Evolutionary conservation across 1,284 basidiomycete genomes (phyloP).

Genomic region (Ceratobasidium papillatum): DNA sequence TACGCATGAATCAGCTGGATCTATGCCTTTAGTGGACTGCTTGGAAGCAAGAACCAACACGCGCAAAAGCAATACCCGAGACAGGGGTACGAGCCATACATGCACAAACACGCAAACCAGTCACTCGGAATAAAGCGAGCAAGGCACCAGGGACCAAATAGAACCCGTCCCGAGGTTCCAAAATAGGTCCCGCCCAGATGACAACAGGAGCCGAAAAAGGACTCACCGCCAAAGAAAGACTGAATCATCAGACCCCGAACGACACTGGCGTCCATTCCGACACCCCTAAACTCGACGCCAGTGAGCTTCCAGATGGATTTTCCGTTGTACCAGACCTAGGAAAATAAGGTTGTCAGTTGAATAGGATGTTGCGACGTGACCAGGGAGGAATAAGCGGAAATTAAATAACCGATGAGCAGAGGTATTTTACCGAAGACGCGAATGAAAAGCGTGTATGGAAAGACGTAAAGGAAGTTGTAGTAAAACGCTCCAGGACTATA

Average conservation of each 20-base stretch:
- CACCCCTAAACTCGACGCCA: conserved; percentile 19
- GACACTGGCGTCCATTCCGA: conserved; percentile 32
- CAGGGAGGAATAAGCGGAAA: not conserved
- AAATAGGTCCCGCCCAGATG: conserved; percentile 10
- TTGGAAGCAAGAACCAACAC: not conserved
- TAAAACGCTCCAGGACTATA: not conserved
- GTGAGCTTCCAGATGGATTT: conserved; percentile 16
- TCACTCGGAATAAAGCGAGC: conserved; percentile 19
- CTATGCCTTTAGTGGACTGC: not conserved
- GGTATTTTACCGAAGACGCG: not conserved
- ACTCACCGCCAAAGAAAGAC: conserved; percentile 33
- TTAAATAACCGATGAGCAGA: not conserved
- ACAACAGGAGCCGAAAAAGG: not conserved
- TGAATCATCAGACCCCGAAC: conserved; percentile 29
- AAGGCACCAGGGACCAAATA: not conserved
- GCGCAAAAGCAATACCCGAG: not conserved
- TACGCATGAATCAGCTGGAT: not conserved
- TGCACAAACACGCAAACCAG: not conserved
- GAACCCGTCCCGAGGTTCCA: not conserved
- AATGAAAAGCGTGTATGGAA: not conserved
- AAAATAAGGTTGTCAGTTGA: conserved; percentile 1
- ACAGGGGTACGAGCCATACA: not conserved
- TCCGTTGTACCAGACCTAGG: conserved; percentile 29
- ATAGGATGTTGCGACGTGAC: not conserved
- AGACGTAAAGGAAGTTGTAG: not conserved